Base-by-base conservation (phyloP, 768 basidiomycete species). In the Suillus paluster region DNA sequence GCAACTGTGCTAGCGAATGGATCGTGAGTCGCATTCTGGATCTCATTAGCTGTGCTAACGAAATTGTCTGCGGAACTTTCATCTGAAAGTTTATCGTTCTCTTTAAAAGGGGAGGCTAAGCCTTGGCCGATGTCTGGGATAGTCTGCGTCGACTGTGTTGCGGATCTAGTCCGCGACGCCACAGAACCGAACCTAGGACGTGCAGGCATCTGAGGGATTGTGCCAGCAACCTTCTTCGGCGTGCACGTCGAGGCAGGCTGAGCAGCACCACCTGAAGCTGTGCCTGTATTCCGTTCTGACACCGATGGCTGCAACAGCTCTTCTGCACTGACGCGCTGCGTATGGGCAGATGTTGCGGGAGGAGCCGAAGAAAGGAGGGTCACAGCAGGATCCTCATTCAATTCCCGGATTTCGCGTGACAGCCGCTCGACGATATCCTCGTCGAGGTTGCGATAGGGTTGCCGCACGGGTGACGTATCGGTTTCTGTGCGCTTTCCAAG, bases 401-500 rank as follows among this genome's bases (percentile, higher is more conserved):
- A 45, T 2, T 66, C 67, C 45, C 62, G 64, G 5, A 75, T 49
- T 58, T 75, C 75, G 42, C 60, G 63, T 56, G 63, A 34, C 46
- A 75, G 58, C 41, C 65, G 66, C 33, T 63, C 25, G 9, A 67
- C 57, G 52, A 75, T 54, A 55, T 56, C 52, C n/a, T 66, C 17
- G 38, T 75, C 73, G 1, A 71, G 62, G n/a, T 70, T 74, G 10
- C 27, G 27, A 44, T 59, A 71, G 8, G 75, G 66, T 42, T 76
- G 73, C 39, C 70, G 71, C 45, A 76, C 50, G 0, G 50, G 38
- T 12, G 65, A 67, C 0, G 63, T n/a, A 49, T 57, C 54, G 2
- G 17, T 5, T 23, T 75, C 75, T 34, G 68, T 36, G 15, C 73
- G 71, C 44, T 69, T 66, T 36, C 70, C 74, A 8, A 84, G 66